These are phyloP conservation scores for Boletellus ananas DNA, from an alignment of 768 basidiomycete genomes.

Conservation along the genomic window DNA sequence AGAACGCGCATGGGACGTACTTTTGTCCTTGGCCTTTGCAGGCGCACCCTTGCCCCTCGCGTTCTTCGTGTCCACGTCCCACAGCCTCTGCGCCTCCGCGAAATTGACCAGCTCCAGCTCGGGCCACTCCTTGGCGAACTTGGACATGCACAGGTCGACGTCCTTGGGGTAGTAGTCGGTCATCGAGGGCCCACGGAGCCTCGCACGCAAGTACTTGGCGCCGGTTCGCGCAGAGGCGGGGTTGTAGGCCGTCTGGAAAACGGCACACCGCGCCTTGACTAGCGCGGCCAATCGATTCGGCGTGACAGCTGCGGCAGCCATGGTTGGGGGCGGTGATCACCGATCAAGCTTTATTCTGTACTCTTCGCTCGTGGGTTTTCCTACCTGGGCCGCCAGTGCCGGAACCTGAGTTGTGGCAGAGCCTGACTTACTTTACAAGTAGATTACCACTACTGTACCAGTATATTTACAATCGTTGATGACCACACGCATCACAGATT, in stretches of 20 bases:
- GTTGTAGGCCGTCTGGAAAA: slow-evolving; percentile 90
- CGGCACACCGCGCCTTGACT: slow-evolving; percentile 56
- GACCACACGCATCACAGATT: no score
- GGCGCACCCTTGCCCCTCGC: slow-evolving; percentile 81
- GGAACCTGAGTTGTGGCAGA: no score
- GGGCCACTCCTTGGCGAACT: slow-evolving; percentile 49
- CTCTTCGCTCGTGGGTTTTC: no score
- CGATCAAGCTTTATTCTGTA: no score
- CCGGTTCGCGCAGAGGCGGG: slow-evolving; percentile 79
- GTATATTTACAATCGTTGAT: no score
- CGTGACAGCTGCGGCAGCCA: not conserved
- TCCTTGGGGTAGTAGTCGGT: slow-evolving; percentile 71
- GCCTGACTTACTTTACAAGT: no score
- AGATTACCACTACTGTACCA: no score
- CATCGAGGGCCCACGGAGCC: slow-evolving; percentile 85
- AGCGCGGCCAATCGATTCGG: slow-evolving; percentile 44
- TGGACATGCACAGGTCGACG: slow-evolving; percentile 54
- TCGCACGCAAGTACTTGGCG: slow-evolving; percentile 85
- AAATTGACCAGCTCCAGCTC: slow-evolving; percentile 60
- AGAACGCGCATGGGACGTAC: slow-evolving; percentile 37
- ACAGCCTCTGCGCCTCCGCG: slow-evolving; percentile 61
- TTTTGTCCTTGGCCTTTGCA: slow-evolving; percentile 69
- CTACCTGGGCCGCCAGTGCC: no score
- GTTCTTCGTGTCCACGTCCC: slow-evolving; percentile 65
- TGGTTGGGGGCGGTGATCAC: not conserved